These are phyloP conservation scores for Tephrocybe sp. DNA, from an alignment of 768 basidiomycete species.

Conservation along the genomic window DNA sequence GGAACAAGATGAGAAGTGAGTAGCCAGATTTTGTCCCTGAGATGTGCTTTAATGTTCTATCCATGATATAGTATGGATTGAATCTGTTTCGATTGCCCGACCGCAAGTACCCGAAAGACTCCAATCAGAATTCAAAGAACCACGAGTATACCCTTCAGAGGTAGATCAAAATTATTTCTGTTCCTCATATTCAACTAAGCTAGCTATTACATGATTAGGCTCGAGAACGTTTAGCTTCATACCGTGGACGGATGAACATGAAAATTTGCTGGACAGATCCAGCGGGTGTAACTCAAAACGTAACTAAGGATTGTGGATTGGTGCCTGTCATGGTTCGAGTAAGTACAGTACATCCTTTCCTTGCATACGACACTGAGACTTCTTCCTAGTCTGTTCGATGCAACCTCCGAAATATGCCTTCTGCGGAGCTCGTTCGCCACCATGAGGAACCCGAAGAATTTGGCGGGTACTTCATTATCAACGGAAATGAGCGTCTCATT, in stretches of 20 bases:
- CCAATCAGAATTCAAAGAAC: constrained; percentile 70
- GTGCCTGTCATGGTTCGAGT: constrained; percentile 97
- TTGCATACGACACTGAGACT: constrained; percentile 1
- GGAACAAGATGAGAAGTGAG: constrained; percentile 85
- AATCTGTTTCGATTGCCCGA: constrained; percentile 75
- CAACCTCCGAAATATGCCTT: constrained; percentile 83
- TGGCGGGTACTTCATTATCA: constrained; percentile 97
- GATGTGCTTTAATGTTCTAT: neutral
- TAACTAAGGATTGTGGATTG: constrained; percentile 85
- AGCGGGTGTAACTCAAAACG: constrained; percentile 63
- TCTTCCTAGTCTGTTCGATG: constrained; percentile 77
- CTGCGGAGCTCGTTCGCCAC: constrained; percentile 80
- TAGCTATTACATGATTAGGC: constrained; percentile 50
- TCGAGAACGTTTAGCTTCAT: constrained; percentile 89
- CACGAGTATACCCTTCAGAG: constrained; percentile 87
- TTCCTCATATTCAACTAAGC: constrained; percentile 3
- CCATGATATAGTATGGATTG: constrained; percentile 77
- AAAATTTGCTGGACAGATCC: constrained; percentile 83
- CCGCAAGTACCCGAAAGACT: constrained; percentile 83
- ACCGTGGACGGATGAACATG: constrained; percentile 85
- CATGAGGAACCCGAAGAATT: constrained; percentile 99
- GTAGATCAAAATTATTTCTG: constrained; percentile 35
- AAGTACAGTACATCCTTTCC: constrained; percentile 28
- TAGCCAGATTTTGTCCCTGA: constrained; percentile 13
- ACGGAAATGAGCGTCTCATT: constrained; percentile 98